These are phyloP conservation scores for Phalaenopsis aphrodite DNA, from an alignment of 106 monocot species.

Conservation along the genomic window DNA sequence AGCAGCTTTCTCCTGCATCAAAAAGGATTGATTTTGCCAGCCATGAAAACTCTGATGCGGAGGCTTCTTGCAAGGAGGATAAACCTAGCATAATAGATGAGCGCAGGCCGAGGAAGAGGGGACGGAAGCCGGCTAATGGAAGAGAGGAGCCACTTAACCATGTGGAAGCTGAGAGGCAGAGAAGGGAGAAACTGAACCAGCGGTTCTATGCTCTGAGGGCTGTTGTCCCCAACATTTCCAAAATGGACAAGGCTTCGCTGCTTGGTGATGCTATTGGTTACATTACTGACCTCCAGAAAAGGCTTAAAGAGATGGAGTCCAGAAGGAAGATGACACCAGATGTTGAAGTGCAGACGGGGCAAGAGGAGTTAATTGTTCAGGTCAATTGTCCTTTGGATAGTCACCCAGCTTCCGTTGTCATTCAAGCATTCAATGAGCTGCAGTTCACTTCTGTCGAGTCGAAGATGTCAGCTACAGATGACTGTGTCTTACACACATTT, in stretches of 20 bases:
- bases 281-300: constrained; percentile 67
- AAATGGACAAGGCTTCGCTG: constrained; percentile 75
- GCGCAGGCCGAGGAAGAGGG: constrained; percentile 49
- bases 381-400: constrained; percentile 64
- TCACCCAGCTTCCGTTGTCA: constrained; percentile 57
- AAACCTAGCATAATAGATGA: constrained; percentile 15
- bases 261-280: constrained; percentile 67
- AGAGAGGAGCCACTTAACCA: constrained; percentile 64
- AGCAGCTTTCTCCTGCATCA: constrained; percentile 16
- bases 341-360: constrained; percentile 39
- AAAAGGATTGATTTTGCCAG: constrained; percentile 11
- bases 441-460: constrained; percentile 48
- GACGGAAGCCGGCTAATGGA: constrained; percentile 63
- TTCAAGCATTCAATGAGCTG: constrained; percentile 62
- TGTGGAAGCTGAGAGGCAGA: constrained; percentile 70
- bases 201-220: constrained; percentile 64
- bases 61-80: constrained; percentile 28
- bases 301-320: constrained; percentile 55
- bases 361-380: constrained; percentile 51
- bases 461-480: constrained; percentile 28
- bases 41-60: constrained; percentile 18
- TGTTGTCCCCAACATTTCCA: constrained; percentile 72
- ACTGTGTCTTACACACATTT: constrained; percentile 65
- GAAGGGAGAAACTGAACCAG: constrained; percentile 79
- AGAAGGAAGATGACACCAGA: constrained; percentile 33